These are phyloP conservation scores for Pleurostoma richardsiae DNA, from an alignment of 2,329 filamentous ascomycete genomes.

Conservation along the genomic window DNA sequence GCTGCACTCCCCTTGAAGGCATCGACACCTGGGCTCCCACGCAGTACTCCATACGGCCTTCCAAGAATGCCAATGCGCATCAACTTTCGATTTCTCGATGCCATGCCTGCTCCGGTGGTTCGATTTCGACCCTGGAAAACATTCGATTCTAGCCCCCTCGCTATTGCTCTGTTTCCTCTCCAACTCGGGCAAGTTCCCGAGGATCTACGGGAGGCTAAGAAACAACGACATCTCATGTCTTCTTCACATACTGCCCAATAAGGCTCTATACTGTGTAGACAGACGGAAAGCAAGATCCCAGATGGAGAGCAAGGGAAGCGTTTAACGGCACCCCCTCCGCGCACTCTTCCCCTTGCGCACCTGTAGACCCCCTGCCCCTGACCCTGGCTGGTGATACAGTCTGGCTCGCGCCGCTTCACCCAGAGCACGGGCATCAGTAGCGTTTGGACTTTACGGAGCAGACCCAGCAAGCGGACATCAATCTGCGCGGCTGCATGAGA, in stretches of 20 bases:
- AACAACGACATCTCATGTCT: background rate
- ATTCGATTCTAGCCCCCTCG: conserved; percentile 15
- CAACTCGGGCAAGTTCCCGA: background rate
- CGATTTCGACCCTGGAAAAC: conserved; percentile 18
- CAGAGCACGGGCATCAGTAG: background rate
- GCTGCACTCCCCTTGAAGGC: no score
- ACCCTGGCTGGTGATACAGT: background rate
- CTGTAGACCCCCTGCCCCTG: background rate
- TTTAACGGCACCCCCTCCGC: no score
- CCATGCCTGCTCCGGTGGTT: conserved; percentile 17
- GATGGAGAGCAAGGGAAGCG: no score
- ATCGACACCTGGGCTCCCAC: background rate
- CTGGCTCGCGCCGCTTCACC: background rate
- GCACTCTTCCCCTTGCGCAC: no score
- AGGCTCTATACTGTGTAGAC: no score
- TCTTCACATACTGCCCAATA: no score
- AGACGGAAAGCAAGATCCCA: no score
- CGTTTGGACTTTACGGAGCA: background rate
- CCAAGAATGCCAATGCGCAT: conserved; percentile 8
- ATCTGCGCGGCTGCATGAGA: background rate
- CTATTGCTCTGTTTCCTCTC: background rate
- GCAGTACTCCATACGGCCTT: background rate
- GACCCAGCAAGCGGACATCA: background rate
- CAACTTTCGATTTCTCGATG: conserved; percentile 21
- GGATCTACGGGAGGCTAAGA: background rate